phyloP scores from a whole-genome alignment of 371 early-diverging fungal species.

The Mucor lusitanicus region DNA sequence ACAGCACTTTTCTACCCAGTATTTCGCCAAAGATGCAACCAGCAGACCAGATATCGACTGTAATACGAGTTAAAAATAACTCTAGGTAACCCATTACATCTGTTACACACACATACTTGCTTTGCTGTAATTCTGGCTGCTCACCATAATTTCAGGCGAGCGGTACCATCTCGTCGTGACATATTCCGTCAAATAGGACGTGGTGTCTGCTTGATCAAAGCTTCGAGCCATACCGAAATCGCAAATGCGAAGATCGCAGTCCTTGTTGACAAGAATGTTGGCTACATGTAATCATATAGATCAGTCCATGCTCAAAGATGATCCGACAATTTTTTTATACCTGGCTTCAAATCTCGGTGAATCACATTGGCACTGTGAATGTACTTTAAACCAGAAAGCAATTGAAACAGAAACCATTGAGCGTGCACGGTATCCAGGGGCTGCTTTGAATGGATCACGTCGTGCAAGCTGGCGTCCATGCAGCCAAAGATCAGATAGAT shows the following conservation, averaged over 20 bases:
- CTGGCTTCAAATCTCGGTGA: slow-evolving; percentile 87
- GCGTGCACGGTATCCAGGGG: slow-evolving; percentile 80
- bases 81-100: neutral
- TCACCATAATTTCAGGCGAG: slow-evolving; percentile 90
- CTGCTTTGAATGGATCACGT: slow-evolving; percentile 84
- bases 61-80: neutral
- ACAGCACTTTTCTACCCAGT: slow-evolving; percentile 67
- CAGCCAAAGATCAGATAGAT: slow-evolving; percentile 69
- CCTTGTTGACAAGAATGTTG: slow-evolving; percentile 15
- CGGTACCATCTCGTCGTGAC: slow-evolving; percentile 93
- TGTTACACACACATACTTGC: slow-evolving; percentile 54
- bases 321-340: slow-evolving; percentile 7
- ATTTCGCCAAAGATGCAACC: slow-evolving; percentile 90
- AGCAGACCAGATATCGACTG: slow-evolving; percentile 85
- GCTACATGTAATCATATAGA: slow-evolving; percentile 1
- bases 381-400: slow-evolving; percentile 83
- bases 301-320: neutral
- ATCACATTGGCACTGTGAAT: slow-evolving; percentile 89
- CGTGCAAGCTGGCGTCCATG: slow-evolving; percentile 92
- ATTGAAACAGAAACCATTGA: slow-evolving; percentile 88
- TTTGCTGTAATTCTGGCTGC: slow-evolving; percentile 75
- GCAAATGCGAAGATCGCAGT: slow-evolving; percentile 51
- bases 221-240: slow-evolving; percentile 83
- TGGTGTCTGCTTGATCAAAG: slow-evolving; percentile 54
- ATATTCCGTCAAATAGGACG: slow-evolving; percentile 76